phyloP scores from a whole-genome alignment of 257 asterid species.

The Osmanthus fragrans region DNA sequence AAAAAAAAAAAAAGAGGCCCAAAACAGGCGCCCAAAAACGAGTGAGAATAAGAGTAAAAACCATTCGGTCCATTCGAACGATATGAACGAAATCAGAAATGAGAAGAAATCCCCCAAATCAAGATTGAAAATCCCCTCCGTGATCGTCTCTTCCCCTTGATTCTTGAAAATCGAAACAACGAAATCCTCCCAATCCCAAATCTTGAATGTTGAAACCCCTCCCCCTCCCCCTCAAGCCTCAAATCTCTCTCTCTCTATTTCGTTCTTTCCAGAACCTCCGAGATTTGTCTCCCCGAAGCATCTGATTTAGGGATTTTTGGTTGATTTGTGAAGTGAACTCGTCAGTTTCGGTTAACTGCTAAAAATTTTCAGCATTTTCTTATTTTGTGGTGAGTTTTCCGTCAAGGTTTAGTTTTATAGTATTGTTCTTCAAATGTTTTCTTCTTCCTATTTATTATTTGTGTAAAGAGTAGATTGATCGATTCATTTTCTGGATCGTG shows the following conservation, averaged over 20 bases:
- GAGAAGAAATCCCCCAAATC: too few relatives aligned
- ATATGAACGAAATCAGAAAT: too few relatives aligned
- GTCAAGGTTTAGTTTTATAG: slow-evolving; percentile 27
- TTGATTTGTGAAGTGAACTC: slow-evolving; percentile 23
- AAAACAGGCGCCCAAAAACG: too few relatives aligned
- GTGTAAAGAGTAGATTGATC: slow-evolving; percentile 20
- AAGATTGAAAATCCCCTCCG: too few relatives aligned
- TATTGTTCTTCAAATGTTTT: slow-evolving; percentile 15
- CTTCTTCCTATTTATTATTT: slow-evolving; percentile 3
- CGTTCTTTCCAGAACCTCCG: slow-evolving; percentile 52
- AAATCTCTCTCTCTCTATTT: slow-evolving; percentile 23
- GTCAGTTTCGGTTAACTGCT: slow-evolving; percentile 15
- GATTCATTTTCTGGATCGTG: slow-evolving; percentile 11
- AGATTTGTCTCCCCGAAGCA: slow-evolving; percentile 41
- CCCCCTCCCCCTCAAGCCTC: too few relatives aligned
- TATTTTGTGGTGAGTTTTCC: slow-evolving; percentile 48
- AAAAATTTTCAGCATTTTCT: slow-evolving; percentile 14
- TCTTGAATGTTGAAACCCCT: too few relatives aligned
- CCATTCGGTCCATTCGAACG: too few relatives aligned
- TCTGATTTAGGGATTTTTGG: slow-evolving; percentile 37
- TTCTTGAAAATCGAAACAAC: too few relatives aligned
- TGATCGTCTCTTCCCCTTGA: too few relatives aligned
- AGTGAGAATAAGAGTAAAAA: too few relatives aligned
- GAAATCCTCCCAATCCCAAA: too few relatives aligned
- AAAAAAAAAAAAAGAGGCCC: too few relatives aligned